Evolutionary conservation across 2,329 filamentous ascomycete genomes (phyloP), one percentile per base, ranked within the genome.

Genomic region (Epichloe gansuensis): DNA sequence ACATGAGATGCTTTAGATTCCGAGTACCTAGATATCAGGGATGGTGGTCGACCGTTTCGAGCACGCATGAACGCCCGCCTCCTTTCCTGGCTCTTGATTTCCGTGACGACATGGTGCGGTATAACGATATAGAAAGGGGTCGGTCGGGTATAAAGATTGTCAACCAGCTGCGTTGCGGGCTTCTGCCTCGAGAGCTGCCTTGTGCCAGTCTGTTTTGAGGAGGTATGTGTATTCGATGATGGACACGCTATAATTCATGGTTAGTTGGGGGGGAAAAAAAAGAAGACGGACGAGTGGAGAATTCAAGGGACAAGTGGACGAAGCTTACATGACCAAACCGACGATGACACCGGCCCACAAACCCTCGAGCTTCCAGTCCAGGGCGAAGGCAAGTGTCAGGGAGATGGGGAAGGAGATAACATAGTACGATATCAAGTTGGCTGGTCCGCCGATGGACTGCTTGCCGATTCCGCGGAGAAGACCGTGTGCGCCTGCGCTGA

Each of bases 341-440:
- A 94, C 66, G 0, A 83, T 85, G 6, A 89, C 80, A 21, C 88
- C 87, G 12, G 75, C 71, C 91, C 91, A 97, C 17, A 97, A 71
- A 0, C 91, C 91, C 52, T 80, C 74, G 39, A 97, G 71, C 46
- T 81, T 80, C 89, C 86, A 94, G 21, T 75, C 75, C 3, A 90
- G 70, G 0, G 81, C 84, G 65, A 97, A 95, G 0, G 83, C 85
- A 0, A 85, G 80, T 4, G 78, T 80, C 58, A 96, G 85, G 40
- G 84, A 88, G 36, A 95, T 80, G 0, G 93, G 91, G 67, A 97
- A 74, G 0, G 88, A 91, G 27, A 97, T 76, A 17, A 79, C 71
- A 67, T 97, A 98, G 70, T 96, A 96, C 23, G 84, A 84, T 48
- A 89, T 80, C 2, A 97, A 70, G 61, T 93, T 94, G 7, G 90